Percentiles rank a stretch among this genome's conserved stretches.
phyloP scores from a whole-genome alignment of 1,284 basidiomycete genomes.

The Gymnopus androsaceus region DNA sequence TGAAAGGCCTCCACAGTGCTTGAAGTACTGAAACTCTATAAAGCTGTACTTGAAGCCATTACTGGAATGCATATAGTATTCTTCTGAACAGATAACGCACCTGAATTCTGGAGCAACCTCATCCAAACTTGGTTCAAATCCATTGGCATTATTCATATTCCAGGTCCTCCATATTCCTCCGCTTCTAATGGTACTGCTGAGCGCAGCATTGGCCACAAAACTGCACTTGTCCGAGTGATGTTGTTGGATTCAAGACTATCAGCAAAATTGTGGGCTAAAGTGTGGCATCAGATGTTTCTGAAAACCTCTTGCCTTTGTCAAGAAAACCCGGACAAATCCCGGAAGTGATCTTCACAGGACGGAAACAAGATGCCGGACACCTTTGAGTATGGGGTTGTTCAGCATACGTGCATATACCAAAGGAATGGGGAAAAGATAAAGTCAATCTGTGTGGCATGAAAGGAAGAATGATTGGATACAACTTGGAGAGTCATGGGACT shows the following conservation, averaged over 20 bases:
- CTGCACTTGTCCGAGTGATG: not conserved
- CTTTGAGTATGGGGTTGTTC: not conserved
- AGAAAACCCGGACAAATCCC: too few species aligned
- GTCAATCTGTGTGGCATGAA: not conserved
- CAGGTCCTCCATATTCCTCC: constrained; percentile 2
- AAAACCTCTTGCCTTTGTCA: too few species aligned
- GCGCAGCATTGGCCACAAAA: not conserved
- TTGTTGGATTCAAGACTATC: not conserved
- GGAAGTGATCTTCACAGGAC: too few species aligned
- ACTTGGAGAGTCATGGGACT: not conserved
- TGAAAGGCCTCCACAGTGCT: too few species aligned
- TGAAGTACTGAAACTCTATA: too few species aligned
- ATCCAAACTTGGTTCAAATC: not conserved
- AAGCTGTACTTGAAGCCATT: too few species aligned
- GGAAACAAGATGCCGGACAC: not conserved
- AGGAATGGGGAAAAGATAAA: not conserved
- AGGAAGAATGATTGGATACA: constrained; percentile 2
- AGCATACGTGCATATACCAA: not conserved
- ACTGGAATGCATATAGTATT: too few species aligned
- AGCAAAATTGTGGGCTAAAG: too few species aligned
- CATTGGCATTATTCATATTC: constrained; percentile 1
- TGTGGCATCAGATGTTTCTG: too few species aligned
- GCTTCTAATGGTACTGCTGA: constrained; percentile 6
- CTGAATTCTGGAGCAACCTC: not conserved
- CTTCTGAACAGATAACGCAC: constrained; percentile 11